Base-by-base conservation (phyloP, 129 eudicot species). In the Arctium lappa region DNA sequence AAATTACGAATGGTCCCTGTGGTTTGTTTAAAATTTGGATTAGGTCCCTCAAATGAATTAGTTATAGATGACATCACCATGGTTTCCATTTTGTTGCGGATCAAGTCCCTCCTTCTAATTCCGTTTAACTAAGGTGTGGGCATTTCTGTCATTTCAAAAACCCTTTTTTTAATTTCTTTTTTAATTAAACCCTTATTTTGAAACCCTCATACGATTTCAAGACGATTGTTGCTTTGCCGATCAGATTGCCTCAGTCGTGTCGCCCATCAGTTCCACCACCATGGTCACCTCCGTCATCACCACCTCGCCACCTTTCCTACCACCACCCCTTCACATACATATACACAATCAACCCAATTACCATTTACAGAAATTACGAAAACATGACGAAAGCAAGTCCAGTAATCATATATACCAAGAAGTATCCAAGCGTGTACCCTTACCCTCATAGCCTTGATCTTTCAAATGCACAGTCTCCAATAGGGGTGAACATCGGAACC, bases 401-500 rank as follows among this genome's bases (percentile, higher is more conserved):
- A 42, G 48, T 22, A 31, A 48, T 7, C 31, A 50, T 5, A 76
- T 6, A 40, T 15, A 33, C 36, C 36, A 50, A 8, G 69, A 69
- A 27, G 56, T 60, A 3, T 84, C 87, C 69, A 84, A 3, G 2
- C 72, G 29, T 0, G 87, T 63, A 4, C 87, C 87, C 22, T 53
- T 79, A 0, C 80, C 87, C n/a, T 84, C 87, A 9, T 84, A 84
- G 4, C 84, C 87, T 65, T 84, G 46, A 13, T 84, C 84, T 15
- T 84, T 84, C 60, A 84, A 73, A 73, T 36, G 83, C 83, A 73
- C 42, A 0, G 83, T 84, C 75, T 84, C 87, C 75, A 84, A 11
- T 42, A 22, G 27, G 27, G 27, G 27, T 22, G 27, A 22, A 22
- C 27, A 22, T 22, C 27, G 27, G 27, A 22, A 22, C 27, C 27